Evolutionary conservation across 805 yeast species (phyloP).

Genomic region (Ogataea trehaloabstinens): DNA sequence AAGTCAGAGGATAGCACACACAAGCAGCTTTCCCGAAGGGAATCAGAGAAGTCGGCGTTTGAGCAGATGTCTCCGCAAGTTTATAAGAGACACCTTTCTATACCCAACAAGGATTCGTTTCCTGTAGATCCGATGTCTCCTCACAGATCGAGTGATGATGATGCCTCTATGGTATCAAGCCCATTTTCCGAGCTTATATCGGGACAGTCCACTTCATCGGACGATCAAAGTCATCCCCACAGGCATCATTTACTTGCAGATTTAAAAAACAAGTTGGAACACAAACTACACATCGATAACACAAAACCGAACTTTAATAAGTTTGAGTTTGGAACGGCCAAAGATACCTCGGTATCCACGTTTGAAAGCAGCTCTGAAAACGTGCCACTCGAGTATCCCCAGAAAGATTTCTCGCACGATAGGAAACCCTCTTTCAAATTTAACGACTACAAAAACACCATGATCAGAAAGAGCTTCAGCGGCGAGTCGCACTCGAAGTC

Average conservation of each 20-base stretch:
- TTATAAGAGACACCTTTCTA: slow-evolving; percentile 19
- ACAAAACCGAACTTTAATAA: slow-evolving; percentile 4
- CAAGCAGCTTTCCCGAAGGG: slow-evolving; percentile 13
- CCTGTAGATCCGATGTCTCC: slow-evolving; percentile 1
- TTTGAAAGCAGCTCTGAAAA: not conserved
- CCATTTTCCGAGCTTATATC: slow-evolving; percentile 6
- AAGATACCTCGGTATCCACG: not conserved
- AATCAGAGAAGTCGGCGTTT: slow-evolving; percentile 19
- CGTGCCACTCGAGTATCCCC: not conserved
- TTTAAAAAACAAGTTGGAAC: slow-evolving; percentile 10
- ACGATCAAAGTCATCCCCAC: not conserved
- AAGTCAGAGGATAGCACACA: slow-evolving; percentile 6
- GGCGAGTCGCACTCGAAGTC: slow-evolving; percentile 4
- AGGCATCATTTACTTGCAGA: slow-evolving; percentile 2
- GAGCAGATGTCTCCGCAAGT: slow-evolving; percentile 24
- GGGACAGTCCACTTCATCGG: slow-evolving; percentile 6
- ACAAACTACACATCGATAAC: slow-evolving; percentile 5
- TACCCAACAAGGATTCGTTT: slow-evolving; percentile 2
- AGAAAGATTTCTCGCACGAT: not conserved
- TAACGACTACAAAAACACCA: slow-evolving; percentile 24
- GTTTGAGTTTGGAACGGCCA: slow-evolving; percentile 13
- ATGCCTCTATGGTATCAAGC: slow-evolving; percentile 11
- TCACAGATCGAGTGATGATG: slow-evolving; percentile 3
- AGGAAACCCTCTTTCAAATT: slow-evolving; percentile 22
- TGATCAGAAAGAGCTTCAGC: slow-evolving; percentile 25